Evolutionary conservation across 1,284 basidiomycete genomes (phyloP), one percentile per base, ranked within the genome.

Genomic region (Takashimella koratensis): DNA sequence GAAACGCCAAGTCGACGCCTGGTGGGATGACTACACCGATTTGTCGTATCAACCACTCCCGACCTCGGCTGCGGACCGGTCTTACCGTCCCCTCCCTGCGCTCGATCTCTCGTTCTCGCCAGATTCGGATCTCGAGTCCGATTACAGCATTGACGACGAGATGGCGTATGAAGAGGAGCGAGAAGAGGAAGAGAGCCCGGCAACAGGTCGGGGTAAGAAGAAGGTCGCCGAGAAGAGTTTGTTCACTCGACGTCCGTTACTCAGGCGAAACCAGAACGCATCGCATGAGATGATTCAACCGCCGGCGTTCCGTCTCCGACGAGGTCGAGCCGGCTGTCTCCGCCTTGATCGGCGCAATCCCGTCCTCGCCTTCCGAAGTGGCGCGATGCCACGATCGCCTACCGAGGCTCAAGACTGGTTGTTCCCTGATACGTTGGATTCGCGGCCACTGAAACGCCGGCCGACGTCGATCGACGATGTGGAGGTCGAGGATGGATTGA

Each of bases 1-100:
- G 45, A 84, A 84, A 69, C 87, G 86, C 45, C 73, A 76, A 47
- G 59, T 58, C 51, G 88, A 94, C 66, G 81, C 85, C 51, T 81
- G 84, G 43, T 94, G 90, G 86, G 91, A 95, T 64, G 91, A 95
- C 66, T 80, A 81, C 50, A 82, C 89, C 58, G 90, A 93, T 75
- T 85, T 88, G 78, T 83, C 56, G 67, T 85, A 56, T 87, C 87
- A 83, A 85, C 87, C 76, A 21, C 56, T 74, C 19, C 68, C 68
- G 3, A 50, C 73, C 77, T 79, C 64, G 66, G 85, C 44, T 66
- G 79, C 76, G 76, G 25, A 63, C 65, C 53, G 72, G 62, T 39
- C 67, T 71, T 67, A 71, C 76, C 53, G 74, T 72, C 59, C 76
- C 11, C 53, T 76, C 49, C 63, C 64, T 12, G 54, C 67, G 13